Conservation (phyloP, 108 stramenopile species). For the Mediolabrus comicus region DNA sequence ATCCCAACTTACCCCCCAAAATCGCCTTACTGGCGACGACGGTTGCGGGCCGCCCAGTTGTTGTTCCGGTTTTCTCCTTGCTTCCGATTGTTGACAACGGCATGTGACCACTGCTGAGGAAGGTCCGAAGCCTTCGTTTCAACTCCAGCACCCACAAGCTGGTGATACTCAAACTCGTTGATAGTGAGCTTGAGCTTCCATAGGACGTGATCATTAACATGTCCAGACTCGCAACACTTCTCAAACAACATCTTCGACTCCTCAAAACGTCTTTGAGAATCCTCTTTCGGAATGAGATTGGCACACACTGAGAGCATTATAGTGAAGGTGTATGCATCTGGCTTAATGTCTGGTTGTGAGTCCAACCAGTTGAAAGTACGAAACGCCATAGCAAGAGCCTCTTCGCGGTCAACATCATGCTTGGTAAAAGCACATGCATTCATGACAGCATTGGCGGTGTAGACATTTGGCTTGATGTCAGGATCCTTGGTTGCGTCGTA, state of each 20-base stretch:
- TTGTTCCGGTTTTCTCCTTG: conserved; percentile 46
- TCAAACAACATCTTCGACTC: conserved; percentile 74
- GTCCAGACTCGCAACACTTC: conserved; percentile 73
- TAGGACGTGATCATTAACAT: conserved; percentile 87
- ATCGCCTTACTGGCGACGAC: conserved; percentile 27
- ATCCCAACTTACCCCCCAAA: conserved; percentile 14
- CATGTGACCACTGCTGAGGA: conserved; percentile 70
- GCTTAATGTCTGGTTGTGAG: conserved; percentile 66
- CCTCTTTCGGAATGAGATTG: conserved; percentile 79
- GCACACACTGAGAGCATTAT: conserved; percentile 85
- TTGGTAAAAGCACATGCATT: conserved; percentile 78
- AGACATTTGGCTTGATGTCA: conserved; percentile 55
- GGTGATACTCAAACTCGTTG: conserved; percentile 68
- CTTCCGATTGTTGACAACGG: conserved; percentile 37
- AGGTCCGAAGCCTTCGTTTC: conserved; percentile 57
- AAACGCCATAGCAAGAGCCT: conserved; percentile 77
- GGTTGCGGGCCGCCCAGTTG: conserved; percentile 44
- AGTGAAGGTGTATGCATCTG: conserved; percentile 89
- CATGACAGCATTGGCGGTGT: conserved; percentile 60
- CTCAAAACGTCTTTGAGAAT: conserved; percentile 47
- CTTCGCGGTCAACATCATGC: conserved; percentile 44
- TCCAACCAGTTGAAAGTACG: conserved; percentile 82
- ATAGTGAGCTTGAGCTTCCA: conserved; percentile 83
- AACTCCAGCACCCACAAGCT: conserved; percentile 60
- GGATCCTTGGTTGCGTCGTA: conserved; percentile 42